These are phyloP conservation scores for Castanea sativa DNA, from an alignment of 306 rosid species.

Conservation along the genomic window DNA sequence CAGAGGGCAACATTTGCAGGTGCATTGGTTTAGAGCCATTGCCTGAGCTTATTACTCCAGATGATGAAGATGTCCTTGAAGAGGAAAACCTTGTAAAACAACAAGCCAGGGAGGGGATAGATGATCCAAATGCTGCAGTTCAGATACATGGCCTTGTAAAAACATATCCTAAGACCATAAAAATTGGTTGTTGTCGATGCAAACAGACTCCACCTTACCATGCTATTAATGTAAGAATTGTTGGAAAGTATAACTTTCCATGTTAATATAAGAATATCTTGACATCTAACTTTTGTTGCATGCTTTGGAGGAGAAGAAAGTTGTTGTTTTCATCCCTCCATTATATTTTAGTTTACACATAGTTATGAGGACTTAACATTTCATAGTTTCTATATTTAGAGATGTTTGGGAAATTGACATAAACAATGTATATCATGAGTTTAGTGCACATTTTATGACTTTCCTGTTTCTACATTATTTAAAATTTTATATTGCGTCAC, in stretches of 20 bases:
- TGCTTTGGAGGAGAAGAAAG: no score
- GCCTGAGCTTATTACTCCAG: constrained; percentile 49
- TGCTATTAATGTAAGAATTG: constrained; percentile 69
- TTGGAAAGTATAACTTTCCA: constrained; percentile 25
- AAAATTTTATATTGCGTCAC: no score
- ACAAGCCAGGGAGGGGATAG: constrained; percentile 38
- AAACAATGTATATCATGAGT: no score
- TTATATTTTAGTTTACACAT: no score
- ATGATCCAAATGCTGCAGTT: constrained; percentile 63
- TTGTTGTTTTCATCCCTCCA: no score
- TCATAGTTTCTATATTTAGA: no score
- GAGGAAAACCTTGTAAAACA: constrained; percentile 72
- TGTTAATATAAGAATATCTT: constrained; percentile 61
- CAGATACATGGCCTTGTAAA: constrained; percentile 79
- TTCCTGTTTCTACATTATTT: no score
- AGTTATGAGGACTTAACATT: no score
- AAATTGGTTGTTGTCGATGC: constrained; percentile 48
- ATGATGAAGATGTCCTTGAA: constrained; percentile 84
- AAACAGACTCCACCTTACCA: constrained; percentile 49
- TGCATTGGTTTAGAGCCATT: constrained; percentile 49
- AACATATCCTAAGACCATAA: constrained; percentile 64
- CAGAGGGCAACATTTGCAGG: constrained; percentile 81
- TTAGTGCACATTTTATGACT: no score
- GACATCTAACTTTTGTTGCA: neutral
- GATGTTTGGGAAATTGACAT: no score